A percentile compares a stretch with the other conserved stretches of the same genome.
Conservation (phyloP, 495 filamentous ascomycete genomes). For the Hypoxylon crocopeplum region DNA sequence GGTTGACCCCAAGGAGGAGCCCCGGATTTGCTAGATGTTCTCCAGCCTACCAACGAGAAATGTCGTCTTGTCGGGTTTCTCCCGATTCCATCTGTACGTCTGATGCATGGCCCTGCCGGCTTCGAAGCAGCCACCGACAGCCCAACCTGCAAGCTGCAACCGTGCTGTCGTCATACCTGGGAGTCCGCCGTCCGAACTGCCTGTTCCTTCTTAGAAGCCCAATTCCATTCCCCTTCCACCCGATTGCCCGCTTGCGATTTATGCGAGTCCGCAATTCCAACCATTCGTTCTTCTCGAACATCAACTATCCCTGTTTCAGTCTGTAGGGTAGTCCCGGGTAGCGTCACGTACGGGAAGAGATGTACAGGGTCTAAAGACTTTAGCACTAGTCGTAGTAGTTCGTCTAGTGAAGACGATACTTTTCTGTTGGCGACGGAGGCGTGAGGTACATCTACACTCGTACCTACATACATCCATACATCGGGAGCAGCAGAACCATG, state of each 20-base stretch:
- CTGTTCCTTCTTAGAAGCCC: constrained; percentile 30
- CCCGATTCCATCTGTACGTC: constrained; percentile 22
- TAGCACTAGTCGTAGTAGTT: constrained; percentile 12
- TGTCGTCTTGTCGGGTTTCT: constrained; percentile 30
- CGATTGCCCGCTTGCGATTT: constrained; percentile 23
- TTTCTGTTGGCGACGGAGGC: no score
- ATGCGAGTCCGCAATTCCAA: constrained; percentile 17
- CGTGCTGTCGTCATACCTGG: constrained; percentile 37
- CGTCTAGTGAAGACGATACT: neutral
- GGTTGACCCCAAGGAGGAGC: constrained; percentile 33
- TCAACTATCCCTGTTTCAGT: constrained; percentile 11
- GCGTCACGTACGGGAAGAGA: constrained; percentile 2
- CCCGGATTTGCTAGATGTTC: constrained; percentile 34
- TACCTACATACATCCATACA: neutral
- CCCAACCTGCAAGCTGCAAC: constrained; percentile 35
- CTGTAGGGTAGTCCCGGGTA: constrained; percentile 26
- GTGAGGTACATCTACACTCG: neutral
- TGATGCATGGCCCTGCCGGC: constrained; percentile 6
- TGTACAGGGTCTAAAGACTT: no score
- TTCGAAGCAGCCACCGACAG: constrained; percentile 11
- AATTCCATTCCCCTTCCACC: constrained; percentile 29
- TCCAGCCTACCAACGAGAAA: constrained; percentile 4
- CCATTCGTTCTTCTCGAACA: constrained; percentile 19
- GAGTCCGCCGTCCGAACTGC: constrained; percentile 21
- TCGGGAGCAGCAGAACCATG: no score